Percentiles rank a stretch among this genome's conserved stretches.
phyloP scores from a whole-genome alignment of 768 basidiomycete genomes.

The Suillus tomentosus region DNA sequence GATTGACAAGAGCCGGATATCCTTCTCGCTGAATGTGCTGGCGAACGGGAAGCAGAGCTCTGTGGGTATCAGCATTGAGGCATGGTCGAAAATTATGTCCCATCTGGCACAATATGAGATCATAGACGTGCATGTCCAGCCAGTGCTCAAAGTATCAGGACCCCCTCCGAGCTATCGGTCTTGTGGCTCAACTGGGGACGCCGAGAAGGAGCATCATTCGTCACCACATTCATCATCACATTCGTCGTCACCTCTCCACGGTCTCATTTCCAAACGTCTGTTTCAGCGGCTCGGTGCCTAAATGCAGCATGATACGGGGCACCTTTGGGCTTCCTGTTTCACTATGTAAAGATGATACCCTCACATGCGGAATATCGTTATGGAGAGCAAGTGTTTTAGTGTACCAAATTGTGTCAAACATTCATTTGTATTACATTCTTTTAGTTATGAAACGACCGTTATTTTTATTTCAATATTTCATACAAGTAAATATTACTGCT shows the following conservation, averaged over 20 bases:
- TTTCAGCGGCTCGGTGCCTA: slow-evolving; percentile 15
- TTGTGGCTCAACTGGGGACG: slow-evolving; percentile 10
- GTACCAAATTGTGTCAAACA: background rate
- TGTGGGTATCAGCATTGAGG: slow-evolving; percentile 53
- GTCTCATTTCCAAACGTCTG: slow-evolving; percentile 18
- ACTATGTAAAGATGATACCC: background rate
- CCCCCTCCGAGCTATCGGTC: slow-evolving; percentile 43
- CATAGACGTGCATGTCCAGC: slow-evolving; percentile 45
- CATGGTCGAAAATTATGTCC: slow-evolving; percentile 46
- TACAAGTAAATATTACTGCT: background rate
- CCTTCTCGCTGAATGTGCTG: slow-evolving; percentile 42
- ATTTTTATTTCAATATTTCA: background rate
- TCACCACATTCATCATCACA: background rate
- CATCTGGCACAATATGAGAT: slow-evolving; percentile 49
- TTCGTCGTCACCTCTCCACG: background rate
- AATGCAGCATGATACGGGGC: background rate
- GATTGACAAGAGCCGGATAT: slow-evolving; percentile 42
- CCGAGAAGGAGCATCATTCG: slow-evolving; percentile 15
- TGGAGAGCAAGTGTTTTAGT: background rate
- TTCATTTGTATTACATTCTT: background rate
- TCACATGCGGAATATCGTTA: background rate
- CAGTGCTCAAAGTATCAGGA: slow-evolving; percentile 32
- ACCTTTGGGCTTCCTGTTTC: background rate
- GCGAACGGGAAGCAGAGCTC: slow-evolving; percentile 34
- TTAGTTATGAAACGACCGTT: background rate